Evolutionary conservation across 352 stramenopile species (phyloP), one percentile per base, ranked within the genome.

Genomic region (Pythium phragmitis): DNA sequence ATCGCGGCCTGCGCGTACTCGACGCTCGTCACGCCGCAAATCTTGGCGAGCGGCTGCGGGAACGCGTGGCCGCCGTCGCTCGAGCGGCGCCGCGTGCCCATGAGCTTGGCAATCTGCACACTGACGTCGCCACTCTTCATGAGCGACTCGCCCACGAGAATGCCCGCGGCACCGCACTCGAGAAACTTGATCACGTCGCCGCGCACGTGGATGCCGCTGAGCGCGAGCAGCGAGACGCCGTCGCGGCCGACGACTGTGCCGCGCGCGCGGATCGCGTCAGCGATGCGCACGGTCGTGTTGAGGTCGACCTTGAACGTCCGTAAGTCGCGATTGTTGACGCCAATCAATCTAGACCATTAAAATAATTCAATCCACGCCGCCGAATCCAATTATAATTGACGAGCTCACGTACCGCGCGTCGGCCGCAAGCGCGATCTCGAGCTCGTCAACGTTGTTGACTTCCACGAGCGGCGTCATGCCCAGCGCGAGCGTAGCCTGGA

Each of bases 281-380:
- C 89, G 37, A 98, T 85, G 52, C 92, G 87, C 39, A 96, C 88
- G 0, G 97, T 99, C 33, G 91, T 98, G 66, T 90, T 82, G 68
- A 99, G 81, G 72, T 99, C 96, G 57, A 99, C 85, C 76, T 99
- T 95, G 70, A 99, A 99, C 26, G 96, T 99, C 68, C 98, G 97
- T 39, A 99, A 76, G 73, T 99, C 98, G 43, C 97, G 92, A 85
- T 99, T 99, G 75, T 99, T 99, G 9, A 99, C 96, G 23, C 97
- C 97, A 72, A 99, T 98, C 6, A 99, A 88, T 28, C 78, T 61
- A 55, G 23, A 37, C 21, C 34, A 39, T 39, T 11, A 39, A 23
- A 39, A 39, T 39, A 39, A 39, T 39, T 39, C 0, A 39, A 6
- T 39, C 4, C 34, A 13, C 34, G 2, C 11, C 11, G 4, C 1